These are phyloP conservation scores for Epichloe baconii DNA, from an alignment of 2,329 filamentous ascomycete genomes.

Conservation along the genomic window DNA sequence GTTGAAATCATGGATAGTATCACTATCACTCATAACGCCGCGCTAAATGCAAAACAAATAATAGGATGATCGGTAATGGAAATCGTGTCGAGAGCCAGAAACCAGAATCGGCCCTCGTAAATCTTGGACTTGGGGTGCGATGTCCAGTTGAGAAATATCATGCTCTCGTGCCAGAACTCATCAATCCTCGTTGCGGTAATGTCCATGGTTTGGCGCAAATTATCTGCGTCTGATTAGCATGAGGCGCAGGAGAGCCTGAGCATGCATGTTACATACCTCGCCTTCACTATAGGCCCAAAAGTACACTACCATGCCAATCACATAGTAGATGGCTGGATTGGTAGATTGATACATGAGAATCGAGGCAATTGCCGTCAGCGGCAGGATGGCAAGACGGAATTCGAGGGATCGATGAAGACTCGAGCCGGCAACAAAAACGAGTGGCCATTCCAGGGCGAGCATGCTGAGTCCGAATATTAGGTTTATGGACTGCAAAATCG, in stretches of 20 bases:
- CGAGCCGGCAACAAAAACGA: slow-evolving; percentile 63
- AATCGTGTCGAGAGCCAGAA: background rate
- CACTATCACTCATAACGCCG: slow-evolving; percentile 4
- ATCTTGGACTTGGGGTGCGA: background rate
- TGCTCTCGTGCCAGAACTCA: slow-evolving; percentile 9
- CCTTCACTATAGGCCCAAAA: slow-evolving; percentile 97
- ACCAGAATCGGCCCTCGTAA: background rate
- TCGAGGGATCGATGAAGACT: slow-evolving; percentile 78
- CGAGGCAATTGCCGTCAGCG: slow-evolving; percentile 61
- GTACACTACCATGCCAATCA: slow-evolving; percentile 74
- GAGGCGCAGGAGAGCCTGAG: slow-evolving; percentile 5
- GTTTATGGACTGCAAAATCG: slow-evolving; percentile 81
- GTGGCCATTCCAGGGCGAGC: slow-evolving; percentile 83
- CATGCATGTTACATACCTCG: slow-evolving; percentile 52
- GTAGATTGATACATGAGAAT: slow-evolving; percentile 83
- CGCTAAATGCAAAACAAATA: slow-evolving; percentile 3
- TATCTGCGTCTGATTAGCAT: slow-evolving; percentile 30
- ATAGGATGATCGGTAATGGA: background rate
- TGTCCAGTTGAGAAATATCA: background rate
- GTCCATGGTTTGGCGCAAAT: slow-evolving; percentile 60
- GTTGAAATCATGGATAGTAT: background rate
- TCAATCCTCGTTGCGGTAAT: slow-evolving; percentile 41
- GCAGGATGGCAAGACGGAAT: slow-evolving; percentile 68
- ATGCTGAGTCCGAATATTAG: slow-evolving; percentile 66
- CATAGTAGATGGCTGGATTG: slow-evolving; percentile 83